phyloP scores from a whole-genome alignment of 805 yeast species.

The Zygosaccharomyces kombuchaensis region DNA sequence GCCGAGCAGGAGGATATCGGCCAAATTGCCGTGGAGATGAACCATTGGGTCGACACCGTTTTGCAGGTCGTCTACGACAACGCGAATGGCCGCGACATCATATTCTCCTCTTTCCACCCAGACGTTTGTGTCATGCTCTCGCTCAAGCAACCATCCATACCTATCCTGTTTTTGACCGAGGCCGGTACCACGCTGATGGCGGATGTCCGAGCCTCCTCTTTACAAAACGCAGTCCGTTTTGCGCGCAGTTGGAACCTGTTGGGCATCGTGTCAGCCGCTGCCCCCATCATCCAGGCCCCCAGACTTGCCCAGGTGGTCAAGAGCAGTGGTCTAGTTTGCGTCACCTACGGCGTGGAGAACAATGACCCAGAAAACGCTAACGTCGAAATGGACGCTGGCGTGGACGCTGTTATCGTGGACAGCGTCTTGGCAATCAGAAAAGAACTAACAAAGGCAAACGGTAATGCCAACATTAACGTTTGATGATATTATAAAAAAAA shows the following conservation, averaged over 20 bases:
- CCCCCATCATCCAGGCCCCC: constrained; percentile 84
- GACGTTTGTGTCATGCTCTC: constrained; percentile 83
- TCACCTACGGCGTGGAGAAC: constrained; percentile 82
- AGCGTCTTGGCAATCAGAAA: constrained; percentile 89
- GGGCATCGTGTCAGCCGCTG: constrained; percentile 88
- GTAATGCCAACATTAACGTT: neutral
- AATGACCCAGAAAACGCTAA: constrained; percentile 81
- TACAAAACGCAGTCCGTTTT: constrained; percentile 88
- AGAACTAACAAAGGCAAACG: constrained; percentile 48
- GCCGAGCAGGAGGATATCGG: constrained; percentile 88
- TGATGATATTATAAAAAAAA: too few species aligned
- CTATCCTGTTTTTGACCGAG: constrained; percentile 85
- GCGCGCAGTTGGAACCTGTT: constrained; percentile 86
- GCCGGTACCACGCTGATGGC: constrained; percentile 84
- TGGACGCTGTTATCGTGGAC: constrained; percentile 97
- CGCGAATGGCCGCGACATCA: constrained; percentile 74
- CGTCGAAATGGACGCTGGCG: constrained; percentile 87
- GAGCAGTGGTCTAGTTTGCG: constrained; percentile 85
- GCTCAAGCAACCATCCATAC: constrained; percentile 89
- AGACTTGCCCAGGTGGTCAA: constrained; percentile 88
- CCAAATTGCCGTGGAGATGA: constrained; percentile 74
- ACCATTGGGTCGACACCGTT: constrained; percentile 84
- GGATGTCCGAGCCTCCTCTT: constrained; percentile 78
- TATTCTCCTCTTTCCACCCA: constrained; percentile 92
- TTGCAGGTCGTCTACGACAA: constrained; percentile 73